Evolutionary conservation across 495 filamentous ascomycete species (phyloP).

Genomic region (Trichocladium uniseriatum): DNA sequence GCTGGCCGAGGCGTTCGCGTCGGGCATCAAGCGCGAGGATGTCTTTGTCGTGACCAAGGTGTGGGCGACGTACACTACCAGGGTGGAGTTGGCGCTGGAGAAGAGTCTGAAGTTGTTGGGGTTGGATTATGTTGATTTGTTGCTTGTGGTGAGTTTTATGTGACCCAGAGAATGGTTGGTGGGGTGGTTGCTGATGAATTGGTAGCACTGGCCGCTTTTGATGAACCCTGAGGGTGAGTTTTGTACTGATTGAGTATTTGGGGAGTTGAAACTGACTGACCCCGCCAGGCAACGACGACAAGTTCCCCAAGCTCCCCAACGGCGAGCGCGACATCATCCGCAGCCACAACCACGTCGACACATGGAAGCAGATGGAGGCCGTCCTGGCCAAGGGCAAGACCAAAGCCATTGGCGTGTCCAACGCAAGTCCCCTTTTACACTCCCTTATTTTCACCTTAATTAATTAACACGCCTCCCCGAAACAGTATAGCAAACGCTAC

Average conservation of each 20-base stretch:
- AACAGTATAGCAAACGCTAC: constrained; percentile 56
- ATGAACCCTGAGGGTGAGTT: constrained; percentile 63
- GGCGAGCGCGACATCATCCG: constrained; percentile 60
- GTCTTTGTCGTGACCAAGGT: constrained; percentile 78
- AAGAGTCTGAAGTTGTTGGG: constrained; percentile 61
- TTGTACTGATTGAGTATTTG: constrained; percentile 8
- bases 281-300: constrained; percentile 55
- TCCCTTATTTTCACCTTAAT: background rate
- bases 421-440: constrained; percentile 29
- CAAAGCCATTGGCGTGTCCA: constrained; percentile 72
- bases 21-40: constrained; percentile 63
- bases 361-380: constrained; percentile 75
- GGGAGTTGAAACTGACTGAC: background rate
- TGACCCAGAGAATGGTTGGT: no score
- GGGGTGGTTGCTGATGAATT: constrained; percentile 24
- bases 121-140: constrained; percentile 75
- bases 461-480: background rate
- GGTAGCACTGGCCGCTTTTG: constrained; percentile 66
- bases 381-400: constrained; percentile 58
- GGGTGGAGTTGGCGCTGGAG: constrained; percentile 58
- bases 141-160: constrained; percentile 39
- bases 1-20: constrained; percentile 52
- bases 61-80: constrained; percentile 68
- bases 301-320: constrained; percentile 64
- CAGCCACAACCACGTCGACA: constrained; percentile 56